Base-by-base conservation (phyloP, 2,329 filamentous ascomycete genomes). In the Grosmannia clavigera region DNA sequence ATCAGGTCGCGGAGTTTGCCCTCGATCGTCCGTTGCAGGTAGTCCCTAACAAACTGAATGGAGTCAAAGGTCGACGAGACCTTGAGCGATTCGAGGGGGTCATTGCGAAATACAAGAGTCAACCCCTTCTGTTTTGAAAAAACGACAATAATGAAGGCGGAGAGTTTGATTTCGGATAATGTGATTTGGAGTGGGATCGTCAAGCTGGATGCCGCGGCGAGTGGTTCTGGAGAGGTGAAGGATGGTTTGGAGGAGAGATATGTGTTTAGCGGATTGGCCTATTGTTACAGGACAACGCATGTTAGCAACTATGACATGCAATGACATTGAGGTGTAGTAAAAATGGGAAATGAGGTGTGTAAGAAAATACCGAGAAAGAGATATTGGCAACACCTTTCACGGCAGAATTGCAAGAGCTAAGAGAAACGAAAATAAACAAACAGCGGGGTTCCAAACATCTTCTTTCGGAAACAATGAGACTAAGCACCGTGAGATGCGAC, bases 21-120 rank as follows among this genome's bases (percentile, higher is more conserved):
- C 74, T 99, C 94, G 67, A 99, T 99, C 63, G 92, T 95, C 71
- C 90, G 88, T 70, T 99, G 94, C 60, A 99, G 77, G 72, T 97
- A 97, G 72, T 99, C 92, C 66, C 94, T 87, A 64, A 99, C 94
- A 70, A 99, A 99, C 53, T 94, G 92, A 68, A 99, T 99, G 14
- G 92, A 96, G 76, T 99, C 94, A 73, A 99, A 99, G 53, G 94
- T 99, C 66, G 92, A 97, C 0, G 92, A 97, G 65, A 99, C 94
- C 76, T 96, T 97, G 68, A 99, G 84, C 5, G 92, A 96, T 71
- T 99, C 94, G 63, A 99, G 84, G 5, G 94, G 94, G 71, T 99
- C 94, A 81, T 99, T 97, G 67, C 94, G 87, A 72, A 99, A 99
- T 53, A 99, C 94, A 55, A 99, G 80, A 1, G 94, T 99, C 61